phyloP scores from a whole-genome alignment of 2,329 filamentous ascomycete species.

The Cercospora sp. region DNA sequence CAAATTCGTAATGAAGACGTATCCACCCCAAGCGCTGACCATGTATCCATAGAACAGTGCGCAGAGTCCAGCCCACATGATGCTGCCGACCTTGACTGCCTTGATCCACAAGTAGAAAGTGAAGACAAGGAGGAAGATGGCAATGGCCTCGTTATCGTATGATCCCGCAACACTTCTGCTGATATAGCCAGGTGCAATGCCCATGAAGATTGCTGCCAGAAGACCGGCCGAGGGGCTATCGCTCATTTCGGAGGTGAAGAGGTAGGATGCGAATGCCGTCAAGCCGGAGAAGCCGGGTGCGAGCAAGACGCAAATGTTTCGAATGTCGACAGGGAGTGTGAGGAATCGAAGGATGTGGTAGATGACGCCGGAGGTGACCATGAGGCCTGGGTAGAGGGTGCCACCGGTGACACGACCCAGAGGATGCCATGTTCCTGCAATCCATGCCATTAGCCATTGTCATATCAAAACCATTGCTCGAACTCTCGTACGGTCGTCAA shows the following conservation, averaged over 20 bases:
- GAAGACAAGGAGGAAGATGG: slow-evolving; percentile 96
- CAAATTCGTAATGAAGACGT: slow-evolving; percentile 98
- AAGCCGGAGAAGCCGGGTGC: slow-evolving; percentile 92
- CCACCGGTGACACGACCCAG: slow-evolving; percentile 97
- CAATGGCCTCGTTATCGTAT: slow-evolving; percentile 99
- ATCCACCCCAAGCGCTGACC: slow-evolving; percentile 99
- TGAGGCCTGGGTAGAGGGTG: slow-evolving; percentile 96
- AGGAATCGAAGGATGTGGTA: slow-evolving; percentile 90
- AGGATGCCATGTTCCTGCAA: slow-evolving; percentile 88
- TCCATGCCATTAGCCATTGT: slow-evolving; percentile 2
- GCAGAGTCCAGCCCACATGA: slow-evolving; percentile 92
- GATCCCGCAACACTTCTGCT: slow-evolving; percentile 96
- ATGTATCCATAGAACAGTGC: slow-evolving; percentile 99
- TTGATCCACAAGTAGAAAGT: slow-evolving; percentile 99
- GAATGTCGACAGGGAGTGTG: slow-evolving; percentile 92
- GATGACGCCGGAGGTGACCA: slow-evolving; percentile 97
- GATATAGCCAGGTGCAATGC: slow-evolving; percentile 95
- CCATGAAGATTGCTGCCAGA: slow-evolving; percentile 93
- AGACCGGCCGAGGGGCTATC: slow-evolving; percentile 92
- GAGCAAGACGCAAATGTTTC: slow-evolving; percentile 96
- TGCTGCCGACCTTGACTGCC: slow-evolving; percentile 91
- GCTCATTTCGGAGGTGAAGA: slow-evolving; percentile 96
- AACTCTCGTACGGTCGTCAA: slow-evolving; percentile 76
- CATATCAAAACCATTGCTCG: neutral
- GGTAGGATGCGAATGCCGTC: slow-evolving; percentile 89